These are phyloP conservation scores for Dothidotthia symphoricarpi DNA, from an alignment of 2,329 filamentous ascomycete species.

Conservation along the genomic window DNA sequence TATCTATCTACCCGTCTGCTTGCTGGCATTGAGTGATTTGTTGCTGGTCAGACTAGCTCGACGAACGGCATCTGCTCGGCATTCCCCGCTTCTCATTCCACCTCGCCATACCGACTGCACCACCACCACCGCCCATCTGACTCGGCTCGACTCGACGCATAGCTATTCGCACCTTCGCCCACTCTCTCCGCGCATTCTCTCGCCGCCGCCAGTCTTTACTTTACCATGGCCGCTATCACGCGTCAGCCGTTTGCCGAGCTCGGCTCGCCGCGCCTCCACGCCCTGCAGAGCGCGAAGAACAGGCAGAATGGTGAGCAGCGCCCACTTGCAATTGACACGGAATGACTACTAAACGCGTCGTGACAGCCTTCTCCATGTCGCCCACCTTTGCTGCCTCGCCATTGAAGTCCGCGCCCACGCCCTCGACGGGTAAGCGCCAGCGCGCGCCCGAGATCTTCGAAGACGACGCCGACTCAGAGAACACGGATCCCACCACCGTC, in stretches of 20 bases:
- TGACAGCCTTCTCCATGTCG: neutral
- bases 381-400: conserved; percentile 4
- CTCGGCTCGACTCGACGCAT: neutral
- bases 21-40: too few species aligned
- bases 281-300: conserved; percentile 73
- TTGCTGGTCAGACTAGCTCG: too few species aligned
- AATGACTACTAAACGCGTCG: neutral
- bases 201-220: neutral
- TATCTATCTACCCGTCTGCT: too few species aligned
- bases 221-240: conserved; percentile 45
- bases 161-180: neutral
- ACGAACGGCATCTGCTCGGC: too few species aligned
- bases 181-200: neutral
- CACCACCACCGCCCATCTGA: neutral
- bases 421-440: conserved; percentile 47
- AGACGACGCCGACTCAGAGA: conserved; percentile 54
- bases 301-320: conserved; percentile 60
- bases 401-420: conserved; percentile 28
- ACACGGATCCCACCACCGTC: conserved; percentile 55
- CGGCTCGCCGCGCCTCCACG: conserved; percentile 67
- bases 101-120: neutral
- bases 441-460: conserved; percentile 47
- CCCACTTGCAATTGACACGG: too few species aligned
- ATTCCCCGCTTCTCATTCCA: too few species aligned
- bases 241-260: conserved; percentile 76